Base-by-base conservation (phyloP, 2,329 filamentous ascomycete genomes). In the Fusarium continuum region DNA sequence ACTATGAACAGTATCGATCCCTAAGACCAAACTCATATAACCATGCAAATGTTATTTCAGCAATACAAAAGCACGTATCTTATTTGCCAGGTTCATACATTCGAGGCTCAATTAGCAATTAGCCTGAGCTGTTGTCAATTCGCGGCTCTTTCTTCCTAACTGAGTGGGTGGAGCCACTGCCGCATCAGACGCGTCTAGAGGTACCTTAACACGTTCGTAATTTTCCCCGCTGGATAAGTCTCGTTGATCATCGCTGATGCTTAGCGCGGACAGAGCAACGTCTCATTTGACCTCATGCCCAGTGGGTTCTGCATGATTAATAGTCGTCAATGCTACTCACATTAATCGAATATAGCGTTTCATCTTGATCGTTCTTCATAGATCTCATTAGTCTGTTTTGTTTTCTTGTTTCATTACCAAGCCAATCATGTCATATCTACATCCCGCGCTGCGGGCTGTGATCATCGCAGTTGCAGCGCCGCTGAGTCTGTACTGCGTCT, bases 401-500 rank as follows among this genome's bases (percentile, higher is more conserved):
- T 34, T 23, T 28, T 51, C 22, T 4, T 8, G 8, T 13, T 11
- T 19, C 19, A 34, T 23, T 31, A 32, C 20, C 31, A 17, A 32
- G 10, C 17, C 28, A 39, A 43, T 22, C 51, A 71, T 71, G 69
- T 34, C 61, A 29, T 49, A 66, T 38, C 44, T 71, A 29, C 67
- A 71, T 52, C 69, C 69, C 34, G 64, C 55, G 7, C 20, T 71
- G 40, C 61, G 58, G 20, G 53, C 67, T 20, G 64, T 58, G 49
- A 82, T 85, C 67, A 83, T 82, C 77, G 79, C 82, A 14, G 76
- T 91, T 14, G 85, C 81, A 13, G 81, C 82, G 14, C 82, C 87
- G 13, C 80, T 91, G 8, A 83, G 83, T 32, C 68, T 91, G 22
- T 96, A 95, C 76, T 77, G 86, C 16, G 72, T 84, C 23, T 88